Evolutionary conservation across 495 filamentous ascomycete species (phyloP).

Genomic region (Trichoderma orchidacearum): DNA sequence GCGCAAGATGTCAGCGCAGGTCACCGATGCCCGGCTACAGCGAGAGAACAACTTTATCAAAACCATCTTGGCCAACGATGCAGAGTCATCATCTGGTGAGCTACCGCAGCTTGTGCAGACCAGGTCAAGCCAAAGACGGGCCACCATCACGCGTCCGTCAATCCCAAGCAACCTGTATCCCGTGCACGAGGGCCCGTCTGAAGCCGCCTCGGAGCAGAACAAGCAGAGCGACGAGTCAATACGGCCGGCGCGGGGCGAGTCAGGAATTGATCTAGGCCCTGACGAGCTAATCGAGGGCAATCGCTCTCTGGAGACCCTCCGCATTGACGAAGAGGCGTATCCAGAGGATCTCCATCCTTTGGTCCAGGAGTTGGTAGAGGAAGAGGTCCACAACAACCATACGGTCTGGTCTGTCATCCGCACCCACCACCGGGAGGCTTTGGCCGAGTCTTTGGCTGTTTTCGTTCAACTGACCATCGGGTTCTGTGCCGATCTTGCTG

Average conservation of each 20-base stretch:
- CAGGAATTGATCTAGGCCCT: background rate
- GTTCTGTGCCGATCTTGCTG: constrained; percentile 33
- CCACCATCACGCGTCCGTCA: background rate
- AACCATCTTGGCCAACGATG: background rate
- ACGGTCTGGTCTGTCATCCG: constrained; percentile 41
- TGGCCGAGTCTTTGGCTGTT: constrained; percentile 35
- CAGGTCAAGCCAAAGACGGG: constrained; percentile 3
- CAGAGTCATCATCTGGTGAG: background rate
- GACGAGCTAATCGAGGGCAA: constrained; percentile 1
- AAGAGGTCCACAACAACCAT: constrained; percentile 34
- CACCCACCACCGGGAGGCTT: constrained; percentile 31
- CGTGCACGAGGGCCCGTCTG: background rate
- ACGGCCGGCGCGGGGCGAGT: background rate
- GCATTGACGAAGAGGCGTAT: constrained; percentile 6
- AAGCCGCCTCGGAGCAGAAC: background rate
- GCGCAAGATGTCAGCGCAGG: background rate
- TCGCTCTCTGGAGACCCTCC: constrained; percentile 1
- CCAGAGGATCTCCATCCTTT: constrained; percentile 2
- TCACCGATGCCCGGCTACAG: background rate
- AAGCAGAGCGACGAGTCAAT: background rate
- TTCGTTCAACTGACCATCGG: constrained; percentile 22
- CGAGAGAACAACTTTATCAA: background rate
- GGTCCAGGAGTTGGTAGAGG: constrained; percentile 16
- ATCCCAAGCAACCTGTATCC: background rate
- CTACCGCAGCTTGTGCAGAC: background rate